phyloP scores from a whole-genome alignment of 352 stramenopile species.

The Phytophthora palmivora region DNA sequence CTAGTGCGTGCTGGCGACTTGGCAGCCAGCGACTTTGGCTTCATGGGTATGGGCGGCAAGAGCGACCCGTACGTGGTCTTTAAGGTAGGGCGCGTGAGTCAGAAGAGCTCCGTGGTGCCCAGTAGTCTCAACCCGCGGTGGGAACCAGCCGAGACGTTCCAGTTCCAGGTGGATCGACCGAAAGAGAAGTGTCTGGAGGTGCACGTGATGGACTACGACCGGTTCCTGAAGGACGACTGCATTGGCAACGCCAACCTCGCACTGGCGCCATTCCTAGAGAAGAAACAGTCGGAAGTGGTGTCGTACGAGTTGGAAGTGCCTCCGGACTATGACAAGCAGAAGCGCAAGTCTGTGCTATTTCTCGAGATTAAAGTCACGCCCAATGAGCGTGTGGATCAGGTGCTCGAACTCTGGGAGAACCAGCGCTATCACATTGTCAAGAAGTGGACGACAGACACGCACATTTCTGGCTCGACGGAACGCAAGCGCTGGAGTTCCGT shows the following conservation, averaged over 20 bases:
- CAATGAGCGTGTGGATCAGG: conserved; percentile 60
- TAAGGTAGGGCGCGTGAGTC: conserved; percentile 52
- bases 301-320: conserved; percentile 66
- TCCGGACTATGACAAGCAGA: conserved; percentile 63
- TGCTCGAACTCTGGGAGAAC: conserved; percentile 88
- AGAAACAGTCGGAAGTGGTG: conserved; percentile 52
- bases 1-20: conserved; percentile 58
- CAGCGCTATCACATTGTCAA: conserved; percentile 81
- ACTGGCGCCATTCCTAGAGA: conserved; percentile 61
- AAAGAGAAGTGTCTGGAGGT: conserved; percentile 66
- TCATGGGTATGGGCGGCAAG: conserved; percentile 77
- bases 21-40: conserved; percentile 63
- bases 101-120: conserved; percentile 61
- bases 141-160: conserved; percentile 63
- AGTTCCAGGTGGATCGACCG: conserved; percentile 70
- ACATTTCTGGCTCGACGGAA: conserved; percentile 59
- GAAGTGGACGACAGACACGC: conserved; percentile 74
- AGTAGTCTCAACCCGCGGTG: conserved; percentile 63
- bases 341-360: conserved; percentile 63
- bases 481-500: conserved; percentile 78
- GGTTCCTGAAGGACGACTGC: conserved; percentile 64
- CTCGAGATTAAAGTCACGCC: conserved; percentile 64
- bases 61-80: conserved; percentile 80
- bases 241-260: conserved; percentile 59
- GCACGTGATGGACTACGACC: conserved; percentile 72